Conservation (phyloP, 768 basidiomycete species). For the Pleurotus djamor region DNA sequence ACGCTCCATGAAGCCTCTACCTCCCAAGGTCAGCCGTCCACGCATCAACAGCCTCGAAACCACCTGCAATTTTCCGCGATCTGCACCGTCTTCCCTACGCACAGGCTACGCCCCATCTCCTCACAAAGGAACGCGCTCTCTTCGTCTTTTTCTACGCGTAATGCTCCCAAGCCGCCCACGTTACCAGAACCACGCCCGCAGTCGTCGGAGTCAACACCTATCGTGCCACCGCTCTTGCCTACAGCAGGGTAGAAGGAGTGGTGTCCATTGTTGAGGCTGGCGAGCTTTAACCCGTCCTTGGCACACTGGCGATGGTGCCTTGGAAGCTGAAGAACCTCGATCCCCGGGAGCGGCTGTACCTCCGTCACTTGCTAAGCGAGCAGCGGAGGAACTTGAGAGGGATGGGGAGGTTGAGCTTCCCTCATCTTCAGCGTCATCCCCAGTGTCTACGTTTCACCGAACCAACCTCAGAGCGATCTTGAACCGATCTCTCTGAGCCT, state of each 20-base stretch:
- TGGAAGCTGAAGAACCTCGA: neutral
- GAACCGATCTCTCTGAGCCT: neutral
- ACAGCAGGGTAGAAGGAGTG: slow-evolving; percentile 8
- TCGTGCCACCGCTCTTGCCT: slow-evolving; percentile 18
- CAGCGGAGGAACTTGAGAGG: neutral
- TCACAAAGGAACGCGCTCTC: slow-evolving; percentile 28
- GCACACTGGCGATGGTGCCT: neutral
- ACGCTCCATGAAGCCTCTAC: slow-evolving; percentile 10
- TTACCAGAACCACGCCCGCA: slow-evolving; percentile 31
- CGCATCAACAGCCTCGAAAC: slow-evolving; percentile 9
- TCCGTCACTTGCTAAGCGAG: neutral
- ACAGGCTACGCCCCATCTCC: slow-evolving; percentile 36
- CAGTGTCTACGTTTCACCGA: neutral
- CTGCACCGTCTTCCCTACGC: slow-evolving; percentile 18
- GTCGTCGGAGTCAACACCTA: neutral
- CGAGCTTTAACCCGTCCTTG: slow-evolving; percentile 22
- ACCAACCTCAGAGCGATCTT: neutral
- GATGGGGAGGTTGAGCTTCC: neutral
- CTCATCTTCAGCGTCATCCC: neutral
- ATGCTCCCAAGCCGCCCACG: slow-evolving; percentile 25
- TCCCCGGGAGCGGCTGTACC: slow-evolving; percentile 5
- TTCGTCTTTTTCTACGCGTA: slow-evolving; percentile 12
- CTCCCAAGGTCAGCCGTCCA: neutral
- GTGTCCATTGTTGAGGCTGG: slow-evolving; percentile 22
- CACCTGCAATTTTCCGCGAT: slow-evolving; percentile 15